Evolutionary conservation across 768 basidiomycete species (phyloP).

Genomic region (Leccinum truebloodii): DNA sequence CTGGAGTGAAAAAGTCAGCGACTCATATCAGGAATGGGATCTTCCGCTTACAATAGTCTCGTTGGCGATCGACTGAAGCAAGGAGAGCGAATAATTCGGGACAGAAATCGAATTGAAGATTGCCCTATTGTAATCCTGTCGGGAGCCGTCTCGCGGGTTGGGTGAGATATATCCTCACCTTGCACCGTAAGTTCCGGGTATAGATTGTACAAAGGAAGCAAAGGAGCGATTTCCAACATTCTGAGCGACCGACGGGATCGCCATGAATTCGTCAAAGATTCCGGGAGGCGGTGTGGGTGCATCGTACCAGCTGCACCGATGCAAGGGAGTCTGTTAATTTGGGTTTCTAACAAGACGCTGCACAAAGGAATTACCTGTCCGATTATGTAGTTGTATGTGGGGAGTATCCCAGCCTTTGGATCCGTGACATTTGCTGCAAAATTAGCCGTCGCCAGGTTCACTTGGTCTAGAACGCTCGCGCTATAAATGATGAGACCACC

Average conservation of each 20-base stretch:
- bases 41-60: conserved; percentile 16
- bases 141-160: neutral
- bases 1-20: conserved; percentile 12
- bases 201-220: conserved; percentile 13
- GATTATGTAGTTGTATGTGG: conserved; percentile 38
- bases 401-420: conserved; percentile 38
- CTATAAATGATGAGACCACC: conserved; percentile 47
- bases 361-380: neutral
- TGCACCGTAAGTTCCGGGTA: neutral
- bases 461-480: conserved; percentile 6
- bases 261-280: conserved; percentile 28
- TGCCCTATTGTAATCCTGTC: neutral
- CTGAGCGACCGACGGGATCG: conserved; percentile 11
- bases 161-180: neutral
- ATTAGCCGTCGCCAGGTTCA: conserved; percentile 21
- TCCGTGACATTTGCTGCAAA: conserved; percentile 22
- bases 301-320: conserved; percentile 41
- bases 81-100: conserved; percentile 8
- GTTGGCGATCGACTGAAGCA: conserved; percentile 18
- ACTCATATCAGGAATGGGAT: neutral
- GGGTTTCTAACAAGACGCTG: neutral
- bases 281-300: conserved; percentile 31
- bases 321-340: neutral
- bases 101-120: conserved; percentile 13
- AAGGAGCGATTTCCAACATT: conserved; percentile 18